These are phyloP conservation scores for Mallotus repandus DNA, from an alignment of 441 rosid species.

Conservation along the genomic window DNA sequence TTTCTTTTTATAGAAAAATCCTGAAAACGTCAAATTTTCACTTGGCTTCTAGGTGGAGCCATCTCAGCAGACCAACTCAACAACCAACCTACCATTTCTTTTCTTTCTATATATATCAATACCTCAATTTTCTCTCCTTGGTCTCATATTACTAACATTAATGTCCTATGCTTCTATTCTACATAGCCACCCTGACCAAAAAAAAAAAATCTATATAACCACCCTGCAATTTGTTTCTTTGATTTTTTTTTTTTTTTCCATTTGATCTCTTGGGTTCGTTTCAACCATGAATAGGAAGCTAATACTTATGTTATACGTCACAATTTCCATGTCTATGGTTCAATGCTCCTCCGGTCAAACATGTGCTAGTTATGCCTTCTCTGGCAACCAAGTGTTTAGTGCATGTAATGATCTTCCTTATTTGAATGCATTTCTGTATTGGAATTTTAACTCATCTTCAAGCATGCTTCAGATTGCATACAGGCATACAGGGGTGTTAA, in stretches of 20 bases:
- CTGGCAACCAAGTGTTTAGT: constrained; percentile 48
- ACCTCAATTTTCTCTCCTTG: background rate
- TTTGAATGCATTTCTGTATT: constrained; percentile 66
- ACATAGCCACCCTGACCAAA: background rate
- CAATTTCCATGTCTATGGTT: constrained; percentile 29
- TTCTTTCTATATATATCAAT: background rate
- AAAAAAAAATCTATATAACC: too few species aligned
- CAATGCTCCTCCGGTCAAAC: constrained; percentile 45
- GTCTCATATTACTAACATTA: background rate
- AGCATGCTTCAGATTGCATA: constrained; percentile 60
- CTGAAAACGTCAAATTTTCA: background rate
- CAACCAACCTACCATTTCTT: constrained; percentile 2
- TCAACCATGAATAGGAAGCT: constrained; percentile 23
- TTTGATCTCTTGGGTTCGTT: background rate
- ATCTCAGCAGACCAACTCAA: constrained; percentile 11
- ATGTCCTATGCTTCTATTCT: background rate
- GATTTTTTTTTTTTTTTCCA: background rate
- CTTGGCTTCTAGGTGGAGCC: background rate
- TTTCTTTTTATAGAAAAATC: background rate
- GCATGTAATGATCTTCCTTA: constrained; percentile 75
- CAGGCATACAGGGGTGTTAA: constrained; percentile 46
- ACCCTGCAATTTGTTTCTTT: background rate
- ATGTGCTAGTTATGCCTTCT: constrained; percentile 56
- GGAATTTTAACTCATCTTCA: constrained; percentile 58
- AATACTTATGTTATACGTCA: constrained; percentile 31